A percentile compares a stretch with the other conserved stretches of the same genome.
Conservation (phyloP, 1,139 yeast species). For the Diutina siamensis region DNA sequence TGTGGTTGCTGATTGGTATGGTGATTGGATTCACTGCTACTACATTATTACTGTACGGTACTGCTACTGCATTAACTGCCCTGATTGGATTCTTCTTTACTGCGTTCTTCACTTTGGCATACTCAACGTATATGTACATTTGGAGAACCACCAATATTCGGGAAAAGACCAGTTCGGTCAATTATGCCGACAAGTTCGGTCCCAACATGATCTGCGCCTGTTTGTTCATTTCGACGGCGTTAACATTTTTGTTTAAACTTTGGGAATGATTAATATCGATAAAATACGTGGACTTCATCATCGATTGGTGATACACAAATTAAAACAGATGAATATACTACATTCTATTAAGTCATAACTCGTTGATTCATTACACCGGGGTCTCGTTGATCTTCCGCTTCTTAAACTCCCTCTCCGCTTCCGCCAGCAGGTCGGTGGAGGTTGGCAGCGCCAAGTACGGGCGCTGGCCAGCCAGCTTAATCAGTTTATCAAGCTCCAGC, state of each 20-base stretch:
- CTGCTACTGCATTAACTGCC: constrained; percentile 60
- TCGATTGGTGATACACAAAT: not conserved
- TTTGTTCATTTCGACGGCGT: constrained; percentile 59
- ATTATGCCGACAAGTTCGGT: constrained; percentile 82
- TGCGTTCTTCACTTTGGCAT: constrained; percentile 60
- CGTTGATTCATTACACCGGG: constrained; percentile 5
- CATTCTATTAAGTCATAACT: not conserved
- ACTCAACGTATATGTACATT: constrained; percentile 65
- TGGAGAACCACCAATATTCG: constrained; percentile 81
- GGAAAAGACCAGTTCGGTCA: constrained; percentile 56
- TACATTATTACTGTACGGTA: constrained; percentile 59
- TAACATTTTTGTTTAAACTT: constrained; percentile 51
- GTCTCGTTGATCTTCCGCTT: constrained; percentile 5
- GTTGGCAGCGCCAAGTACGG: not conserved
- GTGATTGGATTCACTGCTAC: constrained; percentile 65
- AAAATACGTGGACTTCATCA: not conserved
- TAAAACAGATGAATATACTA: not conserved
- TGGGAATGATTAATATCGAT: not conserved
- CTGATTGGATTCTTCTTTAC: constrained; percentile 83
- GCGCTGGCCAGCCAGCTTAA: constrained; percentile 11
- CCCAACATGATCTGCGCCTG: constrained; percentile 75
- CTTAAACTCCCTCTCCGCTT: constrained; percentile 2
- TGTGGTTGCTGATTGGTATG: constrained; percentile 70
- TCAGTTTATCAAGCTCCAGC: constrained; percentile 26
- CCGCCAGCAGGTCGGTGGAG: not conserved